Evolutionary conservation across 2,329 filamentous ascomycete species (phyloP), one percentile per base, ranked within the genome.

Genomic region (Colletotrichum tropicicola): DNA sequence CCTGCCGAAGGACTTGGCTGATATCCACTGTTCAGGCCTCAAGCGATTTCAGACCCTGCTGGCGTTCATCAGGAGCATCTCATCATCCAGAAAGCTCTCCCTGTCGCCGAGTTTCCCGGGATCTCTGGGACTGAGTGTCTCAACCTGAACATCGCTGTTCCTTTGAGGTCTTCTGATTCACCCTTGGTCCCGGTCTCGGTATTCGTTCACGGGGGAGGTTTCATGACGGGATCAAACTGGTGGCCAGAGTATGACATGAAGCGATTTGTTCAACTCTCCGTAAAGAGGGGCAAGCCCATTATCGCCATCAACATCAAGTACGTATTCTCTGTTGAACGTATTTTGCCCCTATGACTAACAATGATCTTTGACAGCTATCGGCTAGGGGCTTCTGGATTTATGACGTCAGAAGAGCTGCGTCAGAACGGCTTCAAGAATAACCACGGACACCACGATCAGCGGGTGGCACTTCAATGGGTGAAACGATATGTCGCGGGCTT

Each of bases 141-240:
- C 23, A 85, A 84, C 51, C 72, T 87, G 17, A 86, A 86, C 64
- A 80, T 87, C 49, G 80, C 82, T 0, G 75, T 82, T 0, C 84
- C 85, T 6, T 17, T 6, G 7, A 66, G 60, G 12, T 44, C 37
- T n/a, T 59, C 71, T 47, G 9, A 52, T 32, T 0, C 58, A 5
- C 71, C 73, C 12, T 78, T 77, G 6, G 73, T 86, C 2, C 85
- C 85, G 0, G 83, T 87, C 0, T 76, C 86, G 39, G 77, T 84
- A 2, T 85, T 85, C 66, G 78, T 87, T 5, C 84, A 87, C 63
- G 85, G 85, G 0, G 84, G 85, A 10, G 85, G 81, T 0, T 82
- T 84, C 51, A 72, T 74, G 3, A 76, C 82, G 3, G 85, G 84
- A 3, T 82, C 82, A 4, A 83, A 80, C 43, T 84, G 79, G 44